Conservation (phyloP, 2,329 filamentous ascomycete species). For the Coleophoma eucalyptorum region DNA sequence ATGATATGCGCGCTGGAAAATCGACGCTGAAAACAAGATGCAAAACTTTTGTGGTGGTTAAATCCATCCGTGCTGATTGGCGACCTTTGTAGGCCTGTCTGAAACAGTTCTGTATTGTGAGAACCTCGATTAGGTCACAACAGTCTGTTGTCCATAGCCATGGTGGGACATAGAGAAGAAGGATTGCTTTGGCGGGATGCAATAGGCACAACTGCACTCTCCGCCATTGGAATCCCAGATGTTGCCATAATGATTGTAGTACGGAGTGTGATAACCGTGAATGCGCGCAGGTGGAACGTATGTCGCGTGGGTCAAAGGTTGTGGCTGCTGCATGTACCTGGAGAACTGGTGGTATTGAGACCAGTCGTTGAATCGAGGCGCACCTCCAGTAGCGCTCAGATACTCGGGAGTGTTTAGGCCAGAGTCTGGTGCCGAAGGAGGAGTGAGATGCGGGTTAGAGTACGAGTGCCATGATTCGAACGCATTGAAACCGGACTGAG, state of each 20-base stretch:
- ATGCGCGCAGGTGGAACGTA: slow-evolving; percentile 36
- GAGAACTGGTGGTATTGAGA: slow-evolving; percentile 45
- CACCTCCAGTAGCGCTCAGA: slow-evolving; percentile 39
- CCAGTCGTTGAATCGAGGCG: slow-evolving; percentile 48
- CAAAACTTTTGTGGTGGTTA: slow-evolving; percentile 23
- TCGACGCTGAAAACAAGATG: slow-evolving; percentile 19
- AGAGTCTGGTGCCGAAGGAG: slow-evolving; percentile 49
- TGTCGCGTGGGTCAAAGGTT: slow-evolving; percentile 18
- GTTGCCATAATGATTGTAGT: slow-evolving; percentile 38
- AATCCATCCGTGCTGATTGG: too few species aligned
- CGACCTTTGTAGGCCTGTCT: too few species aligned
- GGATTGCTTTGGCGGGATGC: slow-evolving; percentile 43
- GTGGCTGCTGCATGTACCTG: slow-evolving; percentile 26
- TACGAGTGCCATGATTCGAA: slow-evolving; percentile 28
- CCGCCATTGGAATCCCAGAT: slow-evolving; percentile 41
- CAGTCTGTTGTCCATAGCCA: slow-evolving; percentile 40
- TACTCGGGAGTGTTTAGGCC: slow-evolving; percentile 51
- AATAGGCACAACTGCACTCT: slow-evolving; percentile 42
- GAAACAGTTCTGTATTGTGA: too few species aligned
- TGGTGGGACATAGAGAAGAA: slow-evolving; percentile 36
- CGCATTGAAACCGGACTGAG: slow-evolving; percentile 22
- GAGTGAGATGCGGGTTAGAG: slow-evolving; percentile 37
- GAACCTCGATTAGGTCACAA: slow-evolving; percentile 30
- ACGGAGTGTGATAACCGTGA: slow-evolving; percentile 44
- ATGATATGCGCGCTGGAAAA: slow-evolving; percentile 24